Base-by-base conservation (phyloP, 306 rosid genomes). In the Vigna angularis region DNA sequence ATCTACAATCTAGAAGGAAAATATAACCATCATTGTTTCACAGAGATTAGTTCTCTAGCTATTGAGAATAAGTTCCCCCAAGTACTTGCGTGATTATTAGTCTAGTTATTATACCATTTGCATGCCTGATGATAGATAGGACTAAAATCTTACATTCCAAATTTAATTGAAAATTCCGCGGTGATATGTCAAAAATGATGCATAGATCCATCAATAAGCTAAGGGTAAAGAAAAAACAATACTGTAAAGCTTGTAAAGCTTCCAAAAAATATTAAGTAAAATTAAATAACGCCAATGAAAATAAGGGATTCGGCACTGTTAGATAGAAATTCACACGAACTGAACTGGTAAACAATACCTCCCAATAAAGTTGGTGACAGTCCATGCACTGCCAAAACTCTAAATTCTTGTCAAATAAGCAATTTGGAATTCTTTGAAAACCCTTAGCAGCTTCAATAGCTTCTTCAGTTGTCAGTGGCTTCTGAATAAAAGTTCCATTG, bases 351-450 rank as follows among this genome's bases (percentile, higher is more conserved):
- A 73, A 44, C 3, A 48, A 11, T 90, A 94, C 98, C 97, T 92
- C 97, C 97, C 98, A 94, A 78, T 92, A 94, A 65, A 94, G 97
- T 77, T 94, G 97, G 82, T 71, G 88, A 79, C 95, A 92, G 83
- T 94, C 97, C 93, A 81, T 89, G 85, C 97, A 90, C 88, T 88
- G 95, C 97, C 98, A 94, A 84, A 94, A 94, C 86, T 88, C 92
- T 77, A 94, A 66, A 82, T 94, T 90, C 90, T 87, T 90, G 84
- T 92, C 74, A 82, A 92, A 92, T 84, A 94, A 85, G 90, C 97
- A 94, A 76, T 65, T 75, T 14, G 97, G 97, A 59, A 94, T 92
- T 83, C 82, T 90, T 77, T 94, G 98, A 77, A 94, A 94, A 78
- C 97, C 86, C 83, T 89, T 92, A 4, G 98, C 95, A 48, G 97